Evolutionary conservation across 2,329 filamentous ascomycete genomes (phyloP).

Genomic region (Talaromyces sp.): DNA sequence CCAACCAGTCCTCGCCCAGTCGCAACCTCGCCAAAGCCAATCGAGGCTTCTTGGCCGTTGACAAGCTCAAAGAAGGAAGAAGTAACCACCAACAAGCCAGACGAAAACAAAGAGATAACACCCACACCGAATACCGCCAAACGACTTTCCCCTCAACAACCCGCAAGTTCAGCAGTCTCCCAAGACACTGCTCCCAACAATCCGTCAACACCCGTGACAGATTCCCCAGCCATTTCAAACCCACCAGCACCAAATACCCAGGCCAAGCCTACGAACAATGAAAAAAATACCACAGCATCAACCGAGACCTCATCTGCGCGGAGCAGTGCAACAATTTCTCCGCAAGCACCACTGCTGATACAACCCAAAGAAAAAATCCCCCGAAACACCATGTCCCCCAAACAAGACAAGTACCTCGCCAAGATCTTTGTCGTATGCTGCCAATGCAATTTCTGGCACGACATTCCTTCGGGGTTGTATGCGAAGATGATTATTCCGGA

Average conservation of each 20-base stretch:
- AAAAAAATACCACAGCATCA: neutral
- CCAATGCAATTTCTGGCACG: slow-evolving; percentile 12
- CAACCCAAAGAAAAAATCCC: slow-evolving; percentile 1
- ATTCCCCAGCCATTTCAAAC: neutral
- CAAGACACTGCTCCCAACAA: neutral
- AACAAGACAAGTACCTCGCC: slow-evolving; percentile 11
- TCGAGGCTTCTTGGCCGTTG: neutral
- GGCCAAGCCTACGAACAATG: neutral
- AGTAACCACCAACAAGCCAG: neutral
- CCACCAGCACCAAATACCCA: neutral
- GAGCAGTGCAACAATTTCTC: neutral
- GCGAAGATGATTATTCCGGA: slow-evolving; percentile 12
- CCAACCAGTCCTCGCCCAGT: neutral
- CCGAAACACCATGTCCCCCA: slow-evolving; percentile 9
- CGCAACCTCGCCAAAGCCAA: neutral
- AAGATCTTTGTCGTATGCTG: slow-evolving; percentile 13
- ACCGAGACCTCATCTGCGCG: neutral
- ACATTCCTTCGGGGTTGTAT: slow-evolving; percentile 10
- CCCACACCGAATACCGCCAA: neutral
- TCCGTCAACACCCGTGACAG: neutral
- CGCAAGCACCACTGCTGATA: neutral
- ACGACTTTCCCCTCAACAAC: neutral
- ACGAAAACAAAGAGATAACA: neutral
- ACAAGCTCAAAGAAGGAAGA: neutral
- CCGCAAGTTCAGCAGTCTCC: neutral